Conservation (phyloP, 169 alveolate species). For the Plasmodium reichenowi region DNA sequence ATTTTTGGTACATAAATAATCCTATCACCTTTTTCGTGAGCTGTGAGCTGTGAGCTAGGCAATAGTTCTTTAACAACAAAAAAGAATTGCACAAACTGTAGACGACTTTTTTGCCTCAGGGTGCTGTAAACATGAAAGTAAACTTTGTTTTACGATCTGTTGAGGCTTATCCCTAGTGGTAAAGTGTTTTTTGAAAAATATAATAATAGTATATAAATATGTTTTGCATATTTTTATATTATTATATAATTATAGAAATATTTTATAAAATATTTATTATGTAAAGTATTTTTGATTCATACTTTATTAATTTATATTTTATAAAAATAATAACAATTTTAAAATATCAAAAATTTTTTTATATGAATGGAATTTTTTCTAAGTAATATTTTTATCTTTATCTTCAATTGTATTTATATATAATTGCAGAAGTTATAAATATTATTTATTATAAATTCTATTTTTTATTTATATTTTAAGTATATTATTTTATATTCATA, state of each 20-base stretch:
- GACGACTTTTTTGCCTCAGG: not conserved
- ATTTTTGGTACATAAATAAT: constrained; percentile 13
- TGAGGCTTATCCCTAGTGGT: constrained; percentile 25
- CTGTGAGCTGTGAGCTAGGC: no score
- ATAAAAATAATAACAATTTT: not conserved
- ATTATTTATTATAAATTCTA: no score
- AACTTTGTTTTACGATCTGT: constrained; percentile 56
- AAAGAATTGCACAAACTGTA: constrained; percentile 8
- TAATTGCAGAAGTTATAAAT: no score
- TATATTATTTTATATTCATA: no score
- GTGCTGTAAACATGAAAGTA: constrained; percentile 71
- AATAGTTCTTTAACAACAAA: constrained; percentile 14
- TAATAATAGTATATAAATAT: constrained; percentile 36
- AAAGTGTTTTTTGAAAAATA: constrained; percentile 44
- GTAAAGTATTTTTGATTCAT: no score
- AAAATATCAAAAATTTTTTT: not conserved
- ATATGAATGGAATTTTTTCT: no score
- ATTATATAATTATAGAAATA: not conserved
- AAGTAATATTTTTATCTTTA: no score
- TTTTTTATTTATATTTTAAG: no score
- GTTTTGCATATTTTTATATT: constrained; percentile 5
- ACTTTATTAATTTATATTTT: no score
- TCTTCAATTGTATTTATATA: no score
- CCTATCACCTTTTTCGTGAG: constrained; percentile 3
- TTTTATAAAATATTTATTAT: not conserved